Conservation (phyloP, 2,329 filamentous ascomycete species). For the Fonsecaea nubica region DNA sequence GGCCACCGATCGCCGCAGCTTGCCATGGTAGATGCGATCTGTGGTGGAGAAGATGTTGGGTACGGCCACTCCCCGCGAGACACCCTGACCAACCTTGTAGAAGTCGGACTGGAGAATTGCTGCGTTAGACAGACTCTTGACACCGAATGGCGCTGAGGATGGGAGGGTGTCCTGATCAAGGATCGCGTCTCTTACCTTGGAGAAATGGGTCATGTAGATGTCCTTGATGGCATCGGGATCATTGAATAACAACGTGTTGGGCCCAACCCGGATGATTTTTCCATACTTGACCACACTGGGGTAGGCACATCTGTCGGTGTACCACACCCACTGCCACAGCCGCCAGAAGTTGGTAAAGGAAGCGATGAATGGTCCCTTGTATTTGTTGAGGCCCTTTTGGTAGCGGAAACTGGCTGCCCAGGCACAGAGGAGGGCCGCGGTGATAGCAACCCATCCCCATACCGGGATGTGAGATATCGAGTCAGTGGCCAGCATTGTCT, state of each 20-base stretch:
- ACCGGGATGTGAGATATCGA: slow-evolving; percentile 1
- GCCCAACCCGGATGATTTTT: slow-evolving; percentile 68
- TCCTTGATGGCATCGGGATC: slow-evolving; percentile 63
- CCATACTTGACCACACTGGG: slow-evolving; percentile 52
- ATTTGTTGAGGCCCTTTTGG: slow-evolving; percentile 28
- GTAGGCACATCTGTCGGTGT: slow-evolving; percentile 17
- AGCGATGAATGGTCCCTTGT: slow-evolving; percentile 23
- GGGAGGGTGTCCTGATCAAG: too few relatives aligned
- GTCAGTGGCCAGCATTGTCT: slow-evolving; percentile 14
- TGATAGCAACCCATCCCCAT: slow-evolving; percentile 12
- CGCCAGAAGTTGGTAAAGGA: slow-evolving; percentile 28
- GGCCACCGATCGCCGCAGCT: slow-evolving; percentile 26
- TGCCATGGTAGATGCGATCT: slow-evolving; percentile 23
- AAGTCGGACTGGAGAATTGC: slow-evolving; percentile 19
- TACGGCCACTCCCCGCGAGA: slow-evolving; percentile 19
- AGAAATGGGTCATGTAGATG: slow-evolving; percentile 59
- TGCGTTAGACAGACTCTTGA: neutral
- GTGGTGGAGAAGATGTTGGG: slow-evolving; percentile 30
- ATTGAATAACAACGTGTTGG: slow-evolving; percentile 71
- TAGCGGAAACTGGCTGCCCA: slow-evolving; percentile 22
- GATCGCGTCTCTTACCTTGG: slow-evolving; percentile 13
- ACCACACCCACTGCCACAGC: slow-evolving; percentile 19
- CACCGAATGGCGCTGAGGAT: too few relatives aligned
- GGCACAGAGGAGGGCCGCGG: slow-evolving; percentile 3
- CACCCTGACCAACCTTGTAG: slow-evolving; percentile 25